Evolutionary conservation across 495 filamentous ascomycete genomes (phyloP).

Genomic region (Annulohypoxylon moriforme): DNA sequence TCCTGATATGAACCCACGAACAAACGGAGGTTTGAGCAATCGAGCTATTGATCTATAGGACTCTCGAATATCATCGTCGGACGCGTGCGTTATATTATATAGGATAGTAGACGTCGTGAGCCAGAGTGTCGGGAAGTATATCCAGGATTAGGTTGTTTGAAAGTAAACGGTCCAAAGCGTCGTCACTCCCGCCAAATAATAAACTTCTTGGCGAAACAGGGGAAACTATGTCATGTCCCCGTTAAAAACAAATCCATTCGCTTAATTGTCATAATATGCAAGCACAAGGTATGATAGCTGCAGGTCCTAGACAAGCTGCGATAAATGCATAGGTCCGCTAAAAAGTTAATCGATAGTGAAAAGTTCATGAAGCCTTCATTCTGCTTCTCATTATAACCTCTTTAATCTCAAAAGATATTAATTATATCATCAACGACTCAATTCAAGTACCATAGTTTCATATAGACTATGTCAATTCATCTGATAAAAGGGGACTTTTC

Average conservation of each 20-base stretch:
- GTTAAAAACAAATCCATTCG: conserved; percentile 3
- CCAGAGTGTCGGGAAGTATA: conserved; percentile 17
- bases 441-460: not conserved
- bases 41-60: conserved; percentile 37
- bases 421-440: not conserved
- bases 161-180: conserved; percentile 18
- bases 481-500: too few species aligned
- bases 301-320: not conserved
- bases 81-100: conserved; percentile 15
- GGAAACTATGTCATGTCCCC: conserved; percentile 30
- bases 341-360: conserved; percentile 45
- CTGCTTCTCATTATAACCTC: not conserved
- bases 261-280: not conserved
- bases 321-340: conserved; percentile 17
- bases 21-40: conserved; percentile 40
- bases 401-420: not conserved
- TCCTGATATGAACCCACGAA: conserved; percentile 1
- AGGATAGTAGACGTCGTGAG: conserved; percentile 5
- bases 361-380: conserved; percentile 25
- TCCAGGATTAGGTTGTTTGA: conserved; percentile 23
- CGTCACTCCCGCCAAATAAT: conserved; percentile 31
- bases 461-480: not conserved
- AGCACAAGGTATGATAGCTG: not conserved
- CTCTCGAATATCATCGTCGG: conserved; percentile 44
- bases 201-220: conserved; percentile 31